A percentile compares a stretch with the other conserved stretches of the same genome.
Conservation (phyloP, 2,329 filamentous ascomycete species). For the Xylaria sp. region DNA sequence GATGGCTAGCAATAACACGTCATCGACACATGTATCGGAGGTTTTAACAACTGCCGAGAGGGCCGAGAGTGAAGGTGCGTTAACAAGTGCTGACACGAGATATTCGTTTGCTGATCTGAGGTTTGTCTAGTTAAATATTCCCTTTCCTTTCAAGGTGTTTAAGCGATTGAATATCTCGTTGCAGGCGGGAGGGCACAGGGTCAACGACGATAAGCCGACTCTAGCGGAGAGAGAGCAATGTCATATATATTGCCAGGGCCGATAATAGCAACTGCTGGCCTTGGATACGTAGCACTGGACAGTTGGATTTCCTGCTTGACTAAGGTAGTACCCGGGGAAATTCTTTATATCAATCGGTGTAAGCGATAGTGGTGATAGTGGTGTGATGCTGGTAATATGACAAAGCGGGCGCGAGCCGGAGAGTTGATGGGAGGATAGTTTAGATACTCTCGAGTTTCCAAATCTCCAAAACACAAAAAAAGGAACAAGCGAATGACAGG, state of each 20-base stretch:
- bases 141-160: conserved; percentile 52
- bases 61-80: neutral
- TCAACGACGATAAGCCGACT: conserved; percentile 46
- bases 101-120: conserved; percentile 27
- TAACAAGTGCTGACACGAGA: conserved; percentile 23
- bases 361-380: conserved; percentile 32
- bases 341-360: conserved; percentile 27
- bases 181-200: conserved; percentile 43
- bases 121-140: conserved; percentile 43
- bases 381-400: conserved; percentile 40
- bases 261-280: conserved; percentile 39
- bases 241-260: conserved; percentile 36
- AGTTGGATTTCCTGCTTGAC: conserved; percentile 20
- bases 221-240: conserved; percentile 39
- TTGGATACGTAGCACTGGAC: conserved; percentile 17
- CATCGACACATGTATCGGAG: conserved; percentile 38
- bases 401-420: conserved; percentile 31
- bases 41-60: conserved; percentile 11
- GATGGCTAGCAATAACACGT: conserved; percentile 32
- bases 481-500: conserved; percentile 77
- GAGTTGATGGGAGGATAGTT: conserved; percentile 41
- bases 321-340: conserved; percentile 16
- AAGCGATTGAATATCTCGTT: conserved; percentile 52
- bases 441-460: conserved; percentile 51
- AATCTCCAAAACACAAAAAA: conserved; percentile 61